Percentiles rank a stretch among this genome's conserved stretches.
Evolutionary conservation across 768 basidiomycete genomes (phyloP).

Genomic region (Agrocybe pediades): DNA sequence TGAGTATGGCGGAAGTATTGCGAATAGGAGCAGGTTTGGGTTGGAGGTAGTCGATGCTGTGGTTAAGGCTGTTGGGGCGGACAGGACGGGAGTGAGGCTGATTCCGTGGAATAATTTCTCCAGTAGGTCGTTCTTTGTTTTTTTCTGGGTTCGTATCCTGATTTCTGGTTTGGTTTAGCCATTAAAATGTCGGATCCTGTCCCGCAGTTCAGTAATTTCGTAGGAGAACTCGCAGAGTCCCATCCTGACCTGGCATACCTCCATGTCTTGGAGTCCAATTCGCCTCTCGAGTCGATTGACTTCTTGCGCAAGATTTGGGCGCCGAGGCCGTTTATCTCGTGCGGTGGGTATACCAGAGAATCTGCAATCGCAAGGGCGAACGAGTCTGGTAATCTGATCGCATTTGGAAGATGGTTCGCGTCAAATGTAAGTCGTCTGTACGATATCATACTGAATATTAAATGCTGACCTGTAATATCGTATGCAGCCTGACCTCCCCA

Average conservation of each 20-base stretch:
- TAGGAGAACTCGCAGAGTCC: conserved; percentile 35
- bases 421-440: conserved; percentile 33
- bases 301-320: conserved; percentile 52
- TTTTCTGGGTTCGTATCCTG: conserved; percentile 16
- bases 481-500: conserved; percentile 43
- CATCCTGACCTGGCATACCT: conserved; percentile 54
- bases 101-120: conserved; percentile 55
- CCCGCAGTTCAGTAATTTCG: conserved; percentile 56
- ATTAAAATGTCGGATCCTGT: conserved; percentile 58
- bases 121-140: conserved; percentile 20
- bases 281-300: conserved; percentile 34
- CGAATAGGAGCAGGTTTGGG: conserved; percentile 59
- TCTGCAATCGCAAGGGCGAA: conserved; percentile 39
- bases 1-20: conserved; percentile 68
- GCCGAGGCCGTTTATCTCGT: conserved; percentile 38
- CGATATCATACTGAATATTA: background rate
- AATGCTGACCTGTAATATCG: background rate
- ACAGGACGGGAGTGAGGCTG: conserved; percentile 56
- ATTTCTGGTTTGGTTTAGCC: conserved; percentile 24
- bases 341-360: conserved; percentile 43
- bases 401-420: conserved; percentile 31
- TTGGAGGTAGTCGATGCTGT: conserved; percentile 59
- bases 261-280: conserved; percentile 45
- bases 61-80: conserved; percentile 51
- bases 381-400: conserved; percentile 31